Conservation (phyloP, 257 asterid genomes). For the Cinchona pubescens region DNA sequence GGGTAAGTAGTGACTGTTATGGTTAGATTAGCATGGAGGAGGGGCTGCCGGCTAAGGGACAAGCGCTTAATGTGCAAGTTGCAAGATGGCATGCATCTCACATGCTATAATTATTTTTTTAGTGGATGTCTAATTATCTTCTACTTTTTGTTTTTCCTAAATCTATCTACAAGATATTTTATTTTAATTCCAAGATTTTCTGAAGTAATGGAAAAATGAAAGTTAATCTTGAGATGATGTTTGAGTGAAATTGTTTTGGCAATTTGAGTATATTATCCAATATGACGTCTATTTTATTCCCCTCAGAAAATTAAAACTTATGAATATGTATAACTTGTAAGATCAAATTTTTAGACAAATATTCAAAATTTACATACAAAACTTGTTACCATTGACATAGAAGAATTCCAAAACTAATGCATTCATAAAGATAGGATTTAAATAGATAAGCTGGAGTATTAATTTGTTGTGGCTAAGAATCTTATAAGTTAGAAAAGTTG, state of each 20-base stretch:
- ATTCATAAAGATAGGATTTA: too few relatives aligned
- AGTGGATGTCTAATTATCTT: neutral
- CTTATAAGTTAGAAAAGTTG: too few relatives aligned
- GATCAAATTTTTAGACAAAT: neutral
- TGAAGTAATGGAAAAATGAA: too few relatives aligned
- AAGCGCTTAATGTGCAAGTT: conserved; percentile 1
- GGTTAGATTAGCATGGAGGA: neutral
- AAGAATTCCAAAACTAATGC: neutral
- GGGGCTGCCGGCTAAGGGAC: neutral
- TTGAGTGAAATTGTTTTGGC: too few relatives aligned
- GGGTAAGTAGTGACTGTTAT: neutral
- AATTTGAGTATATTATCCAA: too few relatives aligned
- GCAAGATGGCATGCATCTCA: conserved; percentile 12
- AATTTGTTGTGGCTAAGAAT: too few relatives aligned
- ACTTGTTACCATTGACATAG: too few relatives aligned
- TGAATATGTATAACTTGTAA: neutral
- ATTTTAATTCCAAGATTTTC: neutral
- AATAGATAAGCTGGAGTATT: too few relatives aligned
- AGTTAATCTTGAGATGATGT: too few relatives aligned
- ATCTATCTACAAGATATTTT: neutral
- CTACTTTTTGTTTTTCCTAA: neutral
- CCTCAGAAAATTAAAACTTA: too few relatives aligned
- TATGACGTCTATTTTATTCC: too few relatives aligned
- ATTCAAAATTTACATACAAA: too few relatives aligned
- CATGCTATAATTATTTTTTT: conserved; percentile 11